phyloP scores from a whole-genome alignment of 2,329 filamentous ascomycete genomes.

The Botrytis elliptica region DNA sequence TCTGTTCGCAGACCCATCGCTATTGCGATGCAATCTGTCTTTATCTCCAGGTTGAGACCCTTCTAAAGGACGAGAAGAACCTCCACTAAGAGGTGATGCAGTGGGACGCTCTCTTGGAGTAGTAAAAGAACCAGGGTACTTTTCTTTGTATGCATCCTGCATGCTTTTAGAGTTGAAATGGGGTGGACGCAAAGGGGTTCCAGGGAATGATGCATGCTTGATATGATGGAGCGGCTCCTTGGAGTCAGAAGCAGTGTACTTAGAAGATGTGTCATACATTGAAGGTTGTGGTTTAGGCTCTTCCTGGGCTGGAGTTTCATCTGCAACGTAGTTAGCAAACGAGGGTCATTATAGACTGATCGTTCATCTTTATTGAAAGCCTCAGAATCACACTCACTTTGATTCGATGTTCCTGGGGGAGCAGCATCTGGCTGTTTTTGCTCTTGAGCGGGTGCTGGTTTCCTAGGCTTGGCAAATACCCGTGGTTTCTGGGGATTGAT shows the following conservation, averaged over 20 bases:
- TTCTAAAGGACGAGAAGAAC: constrained; percentile 26
- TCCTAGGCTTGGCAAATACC: constrained; percentile 23
- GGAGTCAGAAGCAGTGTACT: constrained; percentile 11
- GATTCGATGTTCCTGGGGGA: constrained; percentile 14
- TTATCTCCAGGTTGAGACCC: constrained; percentile 30
- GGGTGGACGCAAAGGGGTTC: constrained; percentile 1
- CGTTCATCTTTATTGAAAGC: constrained; percentile 28
- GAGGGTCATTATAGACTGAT: constrained; percentile 24
- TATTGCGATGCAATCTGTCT: constrained; percentile 10
- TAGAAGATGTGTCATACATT: constrained; percentile 35
- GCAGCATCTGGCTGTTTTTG: constrained; percentile 16
- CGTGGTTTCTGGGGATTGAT: constrained; percentile 13
- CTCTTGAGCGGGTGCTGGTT: constrained; percentile 9
- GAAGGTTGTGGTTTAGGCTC: constrained; percentile 28
- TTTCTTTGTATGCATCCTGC: constrained; percentile 23
- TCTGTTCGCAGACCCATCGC: constrained; percentile 14
- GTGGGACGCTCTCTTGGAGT: constrained; percentile 4
- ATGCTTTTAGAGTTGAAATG: constrained; percentile 9
- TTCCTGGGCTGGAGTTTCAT: constrained; percentile 28
- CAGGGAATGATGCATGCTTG: constrained; percentile 20
- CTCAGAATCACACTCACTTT: constrained; percentile 30
- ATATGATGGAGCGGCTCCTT: constrained; percentile 7
- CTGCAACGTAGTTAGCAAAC: constrained; percentile 29
- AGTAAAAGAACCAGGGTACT: constrained; percentile 24
- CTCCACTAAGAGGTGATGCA: constrained; percentile 37